Conservation (phyloP, 163 green algal species). For the Chloroidium sp. region DNA sequence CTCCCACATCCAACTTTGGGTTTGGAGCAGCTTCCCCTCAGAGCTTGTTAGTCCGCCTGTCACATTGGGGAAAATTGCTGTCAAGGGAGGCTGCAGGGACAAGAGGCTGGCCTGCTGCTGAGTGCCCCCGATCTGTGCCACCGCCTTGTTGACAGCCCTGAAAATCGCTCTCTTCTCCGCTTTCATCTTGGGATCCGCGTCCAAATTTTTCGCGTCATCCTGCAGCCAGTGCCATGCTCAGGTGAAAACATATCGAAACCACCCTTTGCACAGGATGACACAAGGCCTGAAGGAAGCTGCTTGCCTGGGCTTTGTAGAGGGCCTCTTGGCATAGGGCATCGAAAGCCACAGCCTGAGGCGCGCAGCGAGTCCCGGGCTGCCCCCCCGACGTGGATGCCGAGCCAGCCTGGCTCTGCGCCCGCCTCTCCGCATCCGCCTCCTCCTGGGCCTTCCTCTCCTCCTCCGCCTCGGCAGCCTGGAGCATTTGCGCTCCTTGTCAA, state of each 20-base stretch:
- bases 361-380: too few species aligned
- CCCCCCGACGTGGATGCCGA: neutral
- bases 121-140: conserved; percentile 77
- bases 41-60: too few species aligned
- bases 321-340: too few species aligned
- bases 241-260: too few species aligned
- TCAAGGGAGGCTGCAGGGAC: neutral
- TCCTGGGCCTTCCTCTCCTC: neutral
- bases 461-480: neutral
- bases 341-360: too few species aligned
- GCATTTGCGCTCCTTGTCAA: too few species aligned
- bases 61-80: neutral
- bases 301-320: too few species aligned
- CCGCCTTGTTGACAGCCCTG: conserved; percentile 63
- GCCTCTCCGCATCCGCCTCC: neutral
- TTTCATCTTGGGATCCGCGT: conserved; percentile 20
- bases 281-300: too few species aligned
- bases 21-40: too few species aligned
- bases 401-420: neutral
- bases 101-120: conserved; percentile 47
- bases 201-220: neutral
- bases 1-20: too few species aligned
- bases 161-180: conserved; percentile 45
- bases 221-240: neutral
- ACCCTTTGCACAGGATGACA: too few species aligned